Base-by-base conservation (phyloP, 352 stramenopile genomes). In the Phytopythium chamaehyphon region DNA sequence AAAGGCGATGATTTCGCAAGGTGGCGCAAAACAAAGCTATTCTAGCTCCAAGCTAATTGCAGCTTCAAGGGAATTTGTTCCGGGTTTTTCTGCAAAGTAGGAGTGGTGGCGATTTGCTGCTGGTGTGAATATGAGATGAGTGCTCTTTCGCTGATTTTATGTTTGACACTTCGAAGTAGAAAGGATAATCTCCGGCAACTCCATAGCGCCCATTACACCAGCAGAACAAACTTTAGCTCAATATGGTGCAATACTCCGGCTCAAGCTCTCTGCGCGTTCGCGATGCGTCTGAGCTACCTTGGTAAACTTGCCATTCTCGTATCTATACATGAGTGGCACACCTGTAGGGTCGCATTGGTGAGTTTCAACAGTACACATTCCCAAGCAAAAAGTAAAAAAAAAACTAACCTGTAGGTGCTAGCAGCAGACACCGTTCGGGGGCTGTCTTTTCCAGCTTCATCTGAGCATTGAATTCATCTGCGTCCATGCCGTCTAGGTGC, bases 361-460 rank as follows among this genome's bases (percentile, higher is more conserved):
- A 35, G 23, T 2, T 6, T 36, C 22, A 35, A 23, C 6, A 37
- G 14, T 15, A 10, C 15, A 19, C 1, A 9, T 22, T 45, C 19
- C 3, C 24, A 18, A 18, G 16, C 44, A 50, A 2, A 28, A 19
- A 16, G 2, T 19, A 14, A 15, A 36, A 33, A 15, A 7, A 28
- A 1, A 18, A 53, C 56, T 40, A 65, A 88, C 81, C 82, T 23
- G 82, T 93, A 0, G 83, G 79, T 19, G 83, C 83, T 6, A 93
- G 61, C 44, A 93, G 52, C 43, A 86, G 59, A 59, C 83, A 93
- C 22, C 76, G 73, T 48, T 87, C 80, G 4, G 83, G 83, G 5
- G 79, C 74, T 51, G 73, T 74, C 56, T 93, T 93, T 59, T 93
- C 83, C 42, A 93, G 60, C 61, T 83, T 81, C 83, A 93, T 93